Base-by-base conservation (phyloP, 2,329 filamentous ascomycete genomes). In the Talaromyces sp. region DNA sequence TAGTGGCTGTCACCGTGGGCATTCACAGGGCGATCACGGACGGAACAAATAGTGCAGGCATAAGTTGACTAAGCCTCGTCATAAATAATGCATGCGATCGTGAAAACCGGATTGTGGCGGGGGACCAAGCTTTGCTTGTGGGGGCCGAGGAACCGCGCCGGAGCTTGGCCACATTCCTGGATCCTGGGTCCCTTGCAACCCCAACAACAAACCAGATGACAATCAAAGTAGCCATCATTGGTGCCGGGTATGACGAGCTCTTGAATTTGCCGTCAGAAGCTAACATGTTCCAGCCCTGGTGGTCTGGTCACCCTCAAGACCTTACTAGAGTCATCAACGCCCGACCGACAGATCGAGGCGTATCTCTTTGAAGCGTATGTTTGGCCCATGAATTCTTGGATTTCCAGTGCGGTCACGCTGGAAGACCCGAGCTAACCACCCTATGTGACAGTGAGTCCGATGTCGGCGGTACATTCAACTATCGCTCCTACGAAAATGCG, bases 391-490 rank as follows among this genome's bases (percentile, higher is more conserved):
- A 32, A 14, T 17, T 7, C 42, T 14, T 14, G 36, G 36, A 9
- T 10, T 16, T 11, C 40, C n/a, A n/a, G n/a, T n/a, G n/a, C n/a
- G n/a, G n/a, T n/a, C n/a, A n/a, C n/a, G n/a, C n/a, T n/a, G n/a
- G n/a, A n/a, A n/a, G n/a, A 1, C 30, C 22, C 10, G 10, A 7
- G 13, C 4, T 5, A 22, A 37, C n/a, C 9, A 47, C 22, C 22
- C 16, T 19, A 3, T 19, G 5, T 11, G 3, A 17, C 20, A 54
- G 51, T 20, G 51, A 56, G 19, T 46, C 48, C 4, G 51, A 54
- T 42, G 43, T 56, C 19, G 54, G 54, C 22, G 54, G 54, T 16
- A 56, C 54, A 7, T 56, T 56, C 45, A 54, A 54, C 29, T 56
- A 56, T 43, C 54, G 54, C 27, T 51, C 54, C 9, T 54, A 56